Conservation (phyloP, 2,329 filamentous ascomycete genomes). For the Paramyrothecium sp. region DNA sequence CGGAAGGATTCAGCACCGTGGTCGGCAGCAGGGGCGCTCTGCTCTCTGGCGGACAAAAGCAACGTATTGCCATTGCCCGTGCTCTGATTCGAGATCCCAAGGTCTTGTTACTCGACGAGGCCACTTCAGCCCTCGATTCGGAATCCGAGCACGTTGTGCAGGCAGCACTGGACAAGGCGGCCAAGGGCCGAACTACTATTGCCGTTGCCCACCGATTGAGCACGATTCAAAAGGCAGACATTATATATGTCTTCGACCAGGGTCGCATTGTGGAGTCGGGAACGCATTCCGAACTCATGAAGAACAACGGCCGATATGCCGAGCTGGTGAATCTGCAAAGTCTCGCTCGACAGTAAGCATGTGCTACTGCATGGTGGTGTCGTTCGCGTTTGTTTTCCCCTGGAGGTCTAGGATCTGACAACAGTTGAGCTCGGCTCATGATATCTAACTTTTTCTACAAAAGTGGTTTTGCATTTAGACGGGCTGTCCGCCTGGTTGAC, state of each 20-base stretch:
- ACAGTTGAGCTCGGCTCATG: no score
- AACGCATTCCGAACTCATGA: constrained; percentile 72
- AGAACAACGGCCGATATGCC: constrained; percentile 68
- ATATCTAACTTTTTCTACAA: no score
- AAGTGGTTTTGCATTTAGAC: no score
- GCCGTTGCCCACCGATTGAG: constrained; percentile 89
- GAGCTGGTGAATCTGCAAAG: constrained; percentile 81
- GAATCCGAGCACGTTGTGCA: constrained; percentile 80
- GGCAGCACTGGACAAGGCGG: constrained; percentile 75
- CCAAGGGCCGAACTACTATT: constrained; percentile 84
- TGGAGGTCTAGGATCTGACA: no score
- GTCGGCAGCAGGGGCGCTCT: constrained; percentile 86
- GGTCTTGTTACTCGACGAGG: constrained; percentile 80
- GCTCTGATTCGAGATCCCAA: constrained; percentile 89
- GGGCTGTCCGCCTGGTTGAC: no score
- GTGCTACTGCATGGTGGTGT: not conserved
- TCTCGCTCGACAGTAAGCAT: constrained; percentile 55
- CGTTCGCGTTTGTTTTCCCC: no score
- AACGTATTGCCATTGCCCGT: constrained; percentile 89
- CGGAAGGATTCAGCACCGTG: constrained; percentile 80
- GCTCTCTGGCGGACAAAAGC: constrained; percentile 88
- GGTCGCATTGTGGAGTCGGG: constrained; percentile 84
- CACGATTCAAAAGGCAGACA: constrained; percentile 91
- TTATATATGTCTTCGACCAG: constrained; percentile 96
- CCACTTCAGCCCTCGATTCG: constrained; percentile 73